These are phyloP conservation scores for Brassica balearica DNA, from an alignment of 441 rosid species.

Conservation along the genomic window DNA sequence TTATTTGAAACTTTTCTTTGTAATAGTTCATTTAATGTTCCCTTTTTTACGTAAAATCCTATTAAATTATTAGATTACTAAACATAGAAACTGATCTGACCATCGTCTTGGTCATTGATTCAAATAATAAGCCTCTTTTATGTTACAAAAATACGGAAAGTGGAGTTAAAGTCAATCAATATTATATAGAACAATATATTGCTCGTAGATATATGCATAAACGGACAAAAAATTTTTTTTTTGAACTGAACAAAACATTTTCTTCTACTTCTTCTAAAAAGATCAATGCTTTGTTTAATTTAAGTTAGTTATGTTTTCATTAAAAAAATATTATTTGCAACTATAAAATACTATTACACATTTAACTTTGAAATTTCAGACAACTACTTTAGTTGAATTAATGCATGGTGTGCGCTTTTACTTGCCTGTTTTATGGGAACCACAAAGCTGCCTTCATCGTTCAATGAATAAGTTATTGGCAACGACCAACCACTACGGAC, in stretches of 20 bases:
- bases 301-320: too few relatives aligned
- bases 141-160: conserved; percentile 35
- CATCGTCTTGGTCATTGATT: conserved; percentile 31
- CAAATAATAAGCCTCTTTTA: conserved; percentile 17
- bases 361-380: neutral
- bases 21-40: conserved; percentile 28
- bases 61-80: conserved; percentile 16
- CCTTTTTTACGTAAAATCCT: conserved; percentile 13
- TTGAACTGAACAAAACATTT: neutral
- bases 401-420: conserved; percentile 33
- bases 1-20: neutral
- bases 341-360: conserved; percentile 2
- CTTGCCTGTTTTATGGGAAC: conserved; percentile 6
- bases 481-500: conserved; percentile 30
- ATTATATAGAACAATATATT: neutral
- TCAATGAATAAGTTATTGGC: conserved; percentile 27
- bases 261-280: neutral
- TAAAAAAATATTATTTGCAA: neutral
- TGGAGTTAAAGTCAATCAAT: conserved; percentile 27
- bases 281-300: neutral
- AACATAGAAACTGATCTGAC: conserved; percentile 35
- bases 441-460: conserved; percentile 9
- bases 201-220: neutral
- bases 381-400: conserved; percentile 33
- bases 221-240: neutral